Evolutionary conservation across 148 eudicot species (phyloP).

Genomic region (Selenicereus undatus): DNA sequence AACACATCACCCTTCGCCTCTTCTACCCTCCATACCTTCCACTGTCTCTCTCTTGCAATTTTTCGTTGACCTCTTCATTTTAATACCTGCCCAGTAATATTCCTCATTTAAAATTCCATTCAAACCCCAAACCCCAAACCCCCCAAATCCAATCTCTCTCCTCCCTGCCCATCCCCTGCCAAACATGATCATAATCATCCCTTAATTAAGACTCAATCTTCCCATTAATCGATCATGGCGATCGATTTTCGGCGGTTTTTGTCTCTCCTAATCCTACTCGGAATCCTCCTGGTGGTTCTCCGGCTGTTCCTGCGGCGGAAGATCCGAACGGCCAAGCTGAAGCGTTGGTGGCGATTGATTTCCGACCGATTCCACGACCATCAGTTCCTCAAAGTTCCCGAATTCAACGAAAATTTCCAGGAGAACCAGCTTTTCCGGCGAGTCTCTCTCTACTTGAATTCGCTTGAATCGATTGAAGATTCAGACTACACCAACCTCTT

Average conservation of each 20-base stretch:
- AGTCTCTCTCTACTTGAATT: slow-evolving; percentile 55
- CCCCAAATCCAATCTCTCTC: not conserved
- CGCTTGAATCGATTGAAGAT: slow-evolving; percentile 57
- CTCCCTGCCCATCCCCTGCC: not conserved
- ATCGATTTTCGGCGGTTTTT: slow-evolving; percentile 20
- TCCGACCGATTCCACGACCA: slow-evolving; percentile 60
- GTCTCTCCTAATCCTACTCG: not conserved
- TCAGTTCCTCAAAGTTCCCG: slow-evolving; percentile 58
- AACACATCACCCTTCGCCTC: not conserved
- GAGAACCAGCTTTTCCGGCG: slow-evolving; percentile 59
- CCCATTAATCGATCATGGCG: not conserved
- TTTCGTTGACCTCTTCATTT: not conserved
- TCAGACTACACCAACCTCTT: slow-evolving; percentile 70
- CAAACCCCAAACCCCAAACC: not conserved
- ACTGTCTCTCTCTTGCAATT: not conserved
- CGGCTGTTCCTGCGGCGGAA: slow-evolving; percentile 30
- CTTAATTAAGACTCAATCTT: not conserved
- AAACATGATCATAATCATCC: not conserved
- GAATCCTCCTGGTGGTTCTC: slow-evolving; percentile 1
- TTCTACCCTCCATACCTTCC: not conserved
- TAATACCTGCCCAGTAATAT: not conserved
- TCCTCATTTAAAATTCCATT: not conserved
- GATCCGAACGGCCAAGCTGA: slow-evolving; percentile 21
- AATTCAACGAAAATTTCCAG: slow-evolving; percentile 49
- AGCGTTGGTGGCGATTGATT: slow-evolving; percentile 27